Conservation (phyloP, 257 asterid genomes). For the Scutellaria galericulata region DNA sequence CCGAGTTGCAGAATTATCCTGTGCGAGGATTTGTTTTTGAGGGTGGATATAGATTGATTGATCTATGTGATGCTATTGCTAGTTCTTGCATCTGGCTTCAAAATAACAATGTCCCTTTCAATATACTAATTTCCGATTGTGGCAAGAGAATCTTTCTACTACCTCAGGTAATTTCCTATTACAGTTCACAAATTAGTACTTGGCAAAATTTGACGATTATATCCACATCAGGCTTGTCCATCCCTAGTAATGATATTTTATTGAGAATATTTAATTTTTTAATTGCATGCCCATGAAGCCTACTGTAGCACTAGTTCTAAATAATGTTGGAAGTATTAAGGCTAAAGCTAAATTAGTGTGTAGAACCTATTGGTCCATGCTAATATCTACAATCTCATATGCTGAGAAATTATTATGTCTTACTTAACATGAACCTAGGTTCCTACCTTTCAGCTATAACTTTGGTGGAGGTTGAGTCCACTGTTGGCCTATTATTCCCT, state of each 20-base stretch:
- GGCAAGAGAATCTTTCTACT: constrained; percentile 66
- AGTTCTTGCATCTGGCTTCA: constrained; percentile 66
- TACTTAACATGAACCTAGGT: not conserved
- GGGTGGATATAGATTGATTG: constrained; percentile 51
- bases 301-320: not conserved
- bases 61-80: constrained; percentile 59
- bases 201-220: constrained; percentile 11
- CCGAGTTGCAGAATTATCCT: constrained; percentile 65
- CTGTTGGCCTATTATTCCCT: not conserved
- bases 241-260: not conserved
- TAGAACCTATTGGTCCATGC: not conserved
- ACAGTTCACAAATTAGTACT: not conserved
- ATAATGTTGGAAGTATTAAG: not conserved
- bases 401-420: not conserved
- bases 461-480: not conserved
- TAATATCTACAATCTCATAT: not conserved
- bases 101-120: constrained; percentile 64
- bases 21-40: constrained; percentile 67
- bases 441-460: constrained; percentile 14
- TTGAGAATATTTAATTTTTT: too few species aligned
- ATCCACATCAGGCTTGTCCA: not conserved
- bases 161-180: constrained; percentile 60
- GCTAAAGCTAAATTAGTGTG: not conserved
- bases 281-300: not conserved
- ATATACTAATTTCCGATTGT: constrained; percentile 63